phyloP scores from a whole-genome alignment of 768 basidiomycete species.

The Boletus subparvulus region DNA sequence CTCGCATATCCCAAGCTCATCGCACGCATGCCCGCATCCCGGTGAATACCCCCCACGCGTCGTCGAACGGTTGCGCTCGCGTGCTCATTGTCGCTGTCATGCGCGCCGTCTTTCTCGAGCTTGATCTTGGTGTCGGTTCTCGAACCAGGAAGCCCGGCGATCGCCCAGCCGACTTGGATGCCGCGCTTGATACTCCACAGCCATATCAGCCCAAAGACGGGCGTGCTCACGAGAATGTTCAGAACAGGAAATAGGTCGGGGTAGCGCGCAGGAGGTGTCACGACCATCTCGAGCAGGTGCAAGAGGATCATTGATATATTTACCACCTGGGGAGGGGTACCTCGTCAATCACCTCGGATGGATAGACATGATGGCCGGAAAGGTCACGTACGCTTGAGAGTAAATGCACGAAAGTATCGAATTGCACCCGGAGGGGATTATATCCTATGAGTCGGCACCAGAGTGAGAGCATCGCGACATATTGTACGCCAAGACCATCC shows the following conservation, averaged over 20 bases:
- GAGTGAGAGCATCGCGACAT: conserved; percentile 59
- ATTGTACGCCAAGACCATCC: conserved; percentile 77
- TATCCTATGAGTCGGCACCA: conserved; percentile 88
- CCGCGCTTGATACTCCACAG: conserved; percentile 85
- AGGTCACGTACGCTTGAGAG: conserved; percentile 48
- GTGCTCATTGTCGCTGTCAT: conserved; percentile 11
- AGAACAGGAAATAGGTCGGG: conserved; percentile 85
- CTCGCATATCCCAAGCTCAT: conserved; percentile 28
- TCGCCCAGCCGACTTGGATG: conserved; percentile 77
- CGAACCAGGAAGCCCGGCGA: conserved; percentile 51
- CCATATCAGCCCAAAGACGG: conserved; percentile 82
- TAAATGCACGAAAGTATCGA: conserved; percentile 48
- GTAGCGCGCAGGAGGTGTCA: conserved; percentile 69
- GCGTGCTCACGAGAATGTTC: conserved; percentile 79
- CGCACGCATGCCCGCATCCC: conserved; percentile 25
- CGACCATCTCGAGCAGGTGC: conserved; percentile 61
- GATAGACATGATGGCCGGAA: background rate
- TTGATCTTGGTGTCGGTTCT: background rate
- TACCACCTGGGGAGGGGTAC: conserved; percentile 37
- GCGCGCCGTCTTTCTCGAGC: background rate
- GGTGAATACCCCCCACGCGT: background rate
- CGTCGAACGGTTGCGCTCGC: background rate
- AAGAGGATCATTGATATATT: conserved; percentile 56
- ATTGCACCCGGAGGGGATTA: conserved; percentile 54
- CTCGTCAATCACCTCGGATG: conserved; percentile 1